These are phyloP conservation scores for Podila horticola DNA, from an alignment of 192 early-diverging fungal species.

Conservation along the genomic window DNA sequence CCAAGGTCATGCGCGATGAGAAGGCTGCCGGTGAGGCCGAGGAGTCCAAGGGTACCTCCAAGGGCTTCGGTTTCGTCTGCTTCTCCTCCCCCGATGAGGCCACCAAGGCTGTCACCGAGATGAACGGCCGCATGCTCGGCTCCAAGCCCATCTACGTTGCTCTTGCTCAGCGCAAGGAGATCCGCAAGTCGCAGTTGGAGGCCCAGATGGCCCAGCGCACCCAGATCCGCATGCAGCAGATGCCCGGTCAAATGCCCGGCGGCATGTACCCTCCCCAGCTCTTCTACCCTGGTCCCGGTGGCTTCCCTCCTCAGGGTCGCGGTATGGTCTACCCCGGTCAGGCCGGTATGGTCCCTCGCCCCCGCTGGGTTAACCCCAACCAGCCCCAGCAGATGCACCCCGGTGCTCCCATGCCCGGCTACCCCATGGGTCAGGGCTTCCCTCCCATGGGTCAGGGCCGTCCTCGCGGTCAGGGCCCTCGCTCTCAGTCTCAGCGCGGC, in stretches of 20 bases:
- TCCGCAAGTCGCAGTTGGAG: constrained; percentile 94
- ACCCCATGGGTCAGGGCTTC: constrained; percentile 58
- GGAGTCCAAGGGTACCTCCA: constrained; percentile 66
- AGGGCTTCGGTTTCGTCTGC: constrained; percentile 99
- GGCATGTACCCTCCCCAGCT: constrained; percentile 60
- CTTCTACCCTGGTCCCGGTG: constrained; percentile 50
- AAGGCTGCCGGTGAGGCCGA: constrained; percentile 58
- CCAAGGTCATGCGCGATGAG: constrained; percentile 98
- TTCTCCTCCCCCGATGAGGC: constrained; percentile 99
- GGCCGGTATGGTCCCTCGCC: constrained; percentile 54
- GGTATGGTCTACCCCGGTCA: constrained; percentile 56
- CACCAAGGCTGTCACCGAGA: constrained; percentile 97
- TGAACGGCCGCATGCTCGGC: constrained; percentile 96
- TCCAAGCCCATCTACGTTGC: constrained; percentile 98
- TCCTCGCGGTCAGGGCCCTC: constrained; percentile 59
- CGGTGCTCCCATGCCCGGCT: constrained; percentile 51
- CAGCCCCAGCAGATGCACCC: constrained; percentile 62
- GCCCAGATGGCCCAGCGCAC: constrained; percentile 94
- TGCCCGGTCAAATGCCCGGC: constrained; percentile 61
- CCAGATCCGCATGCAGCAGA: constrained; percentile 84
- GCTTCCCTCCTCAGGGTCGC: constrained; percentile 52
- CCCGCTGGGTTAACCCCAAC: constrained; percentile 58
- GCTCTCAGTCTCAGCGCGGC: constrained; percentile 61
- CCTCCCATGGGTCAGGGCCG: constrained; percentile 68
- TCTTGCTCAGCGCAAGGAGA: constrained; percentile 97